Evolutionary conservation across 23 red algal species (phyloP), one percentile per base, ranked within the genome.

Genomic region (Chondrus crispus): DNA sequence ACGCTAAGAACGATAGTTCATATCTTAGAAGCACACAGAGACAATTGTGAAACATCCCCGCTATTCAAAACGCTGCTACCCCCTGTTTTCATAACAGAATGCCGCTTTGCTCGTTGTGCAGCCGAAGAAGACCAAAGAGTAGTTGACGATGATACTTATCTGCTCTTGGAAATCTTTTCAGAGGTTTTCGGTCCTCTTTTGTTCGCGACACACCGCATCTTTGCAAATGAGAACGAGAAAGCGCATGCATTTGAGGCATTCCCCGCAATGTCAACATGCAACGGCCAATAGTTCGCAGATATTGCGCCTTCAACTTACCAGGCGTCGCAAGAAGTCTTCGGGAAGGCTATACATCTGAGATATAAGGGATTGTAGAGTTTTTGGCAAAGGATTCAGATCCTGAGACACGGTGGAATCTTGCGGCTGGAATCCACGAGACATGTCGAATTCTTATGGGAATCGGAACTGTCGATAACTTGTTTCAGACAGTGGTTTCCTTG

Each of bases 141-240:
- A 24, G 66, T 95, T 1, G 74, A 81, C 44, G 93, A 95, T 55
- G 93, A 90, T 43, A 35, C 51, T 58, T 95, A 95, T 80, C 93
- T 95, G 63, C 58, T 89, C 6, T 62, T 95, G 16, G 93, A 95
- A 84, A 95, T 95, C 53, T 62, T 71, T 55, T 88, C 93, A 0
- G 93, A 95, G 82, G 85, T 95, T 2, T 90, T 90, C 79, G 93
- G 93, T 37, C 41, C 89, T 72, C 82, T 95, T 30, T 28, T 95
- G 38, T 84, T 13, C 46, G 32, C 57, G 18, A 73, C 77, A 40
- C 49, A 84, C 80, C 77, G 74, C 24, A 40, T 39, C 36, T 30
- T 84, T 29, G 26, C 60, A 66, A n/a, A 57, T 57, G 51, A 57
- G n/a, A n/a, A 20, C 14, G 66, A 12, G 20, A 72, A 36, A 33